Conservation (phyloP, 768 basidiomycete species). For the Russula brevipes region DNA sequence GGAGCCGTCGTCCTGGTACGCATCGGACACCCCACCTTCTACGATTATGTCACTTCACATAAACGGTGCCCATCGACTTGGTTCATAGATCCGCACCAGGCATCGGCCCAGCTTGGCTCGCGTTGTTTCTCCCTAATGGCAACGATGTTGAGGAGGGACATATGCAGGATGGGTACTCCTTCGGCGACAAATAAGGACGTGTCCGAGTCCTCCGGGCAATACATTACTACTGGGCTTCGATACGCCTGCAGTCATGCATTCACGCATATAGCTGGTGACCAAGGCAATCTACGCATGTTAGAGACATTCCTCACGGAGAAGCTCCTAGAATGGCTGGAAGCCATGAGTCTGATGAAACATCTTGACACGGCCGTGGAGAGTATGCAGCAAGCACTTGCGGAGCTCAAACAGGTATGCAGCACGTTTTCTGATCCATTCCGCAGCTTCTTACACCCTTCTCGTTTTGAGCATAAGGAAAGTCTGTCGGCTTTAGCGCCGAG, state of each 20-base stretch:
- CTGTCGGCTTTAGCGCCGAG: not conserved
- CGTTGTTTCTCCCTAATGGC: slow-evolving; percentile 15
- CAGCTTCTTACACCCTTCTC: not conserved
- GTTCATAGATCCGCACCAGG: slow-evolving; percentile 5
- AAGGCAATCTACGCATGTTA: slow-evolving; percentile 5
- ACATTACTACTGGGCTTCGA: slow-evolving; percentile 5
- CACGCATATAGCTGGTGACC: slow-evolving; percentile 2
- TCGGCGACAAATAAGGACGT: slow-evolving; percentile 8
- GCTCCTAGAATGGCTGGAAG: slow-evolving; percentile 19
- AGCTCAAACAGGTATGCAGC: slow-evolving; percentile 4
- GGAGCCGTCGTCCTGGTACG: slow-evolving; percentile 14
- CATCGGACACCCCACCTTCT: slow-evolving; percentile 15
- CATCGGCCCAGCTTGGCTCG: slow-evolving; percentile 10
- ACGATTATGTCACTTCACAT: slow-evolving; percentile 16
- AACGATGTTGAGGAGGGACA: slow-evolving; percentile 11
- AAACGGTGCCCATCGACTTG: slow-evolving; percentile 10
- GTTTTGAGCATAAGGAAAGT: not conserved
- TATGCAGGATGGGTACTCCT: slow-evolving; percentile 4
- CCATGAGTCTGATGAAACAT: slow-evolving; percentile 6
- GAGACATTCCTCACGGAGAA: slow-evolving; percentile 17
- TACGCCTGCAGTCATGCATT: slow-evolving; percentile 12
- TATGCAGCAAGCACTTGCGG: slow-evolving; percentile 3
- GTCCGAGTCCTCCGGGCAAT: not conserved
- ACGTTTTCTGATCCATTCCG: not conserved
- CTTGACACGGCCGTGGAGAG: slow-evolving; percentile 14